phyloP scores from a whole-genome alignment of 192 early-diverging fungal genomes.

The Geranomyces michiganensis region DNA sequence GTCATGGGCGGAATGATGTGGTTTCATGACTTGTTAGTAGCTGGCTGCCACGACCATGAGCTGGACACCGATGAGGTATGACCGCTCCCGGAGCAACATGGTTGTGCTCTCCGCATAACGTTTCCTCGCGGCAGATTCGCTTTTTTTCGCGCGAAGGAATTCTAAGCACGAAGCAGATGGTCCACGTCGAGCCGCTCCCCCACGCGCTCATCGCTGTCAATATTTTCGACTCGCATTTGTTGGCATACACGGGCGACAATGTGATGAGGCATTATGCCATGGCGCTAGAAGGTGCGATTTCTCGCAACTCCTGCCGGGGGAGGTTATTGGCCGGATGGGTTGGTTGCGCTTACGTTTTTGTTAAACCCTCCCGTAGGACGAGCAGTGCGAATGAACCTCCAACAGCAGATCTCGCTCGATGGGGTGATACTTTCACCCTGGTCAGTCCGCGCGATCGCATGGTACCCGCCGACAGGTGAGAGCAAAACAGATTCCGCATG shows the following conservation, averaged over 20 bases:
- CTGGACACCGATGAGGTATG: conserved; percentile 36
- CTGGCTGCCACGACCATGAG: conserved; percentile 60
- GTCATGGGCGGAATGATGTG: conserved; percentile 74
- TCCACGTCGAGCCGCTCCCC: conserved; percentile 57
- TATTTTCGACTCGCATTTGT: conserved; percentile 54
- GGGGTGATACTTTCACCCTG: conserved; percentile 53
- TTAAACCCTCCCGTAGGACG: conserved; percentile 7
- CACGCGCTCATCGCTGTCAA: conserved; percentile 56
- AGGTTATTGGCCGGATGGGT: too few species aligned
- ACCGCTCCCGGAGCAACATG: background rate
- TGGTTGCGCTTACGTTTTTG: background rate
- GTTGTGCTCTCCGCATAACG: conserved; percentile 5
- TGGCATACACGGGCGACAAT: conserved; percentile 65
- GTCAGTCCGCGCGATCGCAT: conserved; percentile 54
- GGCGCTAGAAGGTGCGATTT: conserved; percentile 5
- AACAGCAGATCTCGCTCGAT: conserved; percentile 56
- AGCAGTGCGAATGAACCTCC: conserved; percentile 37
- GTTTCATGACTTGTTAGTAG: conserved; percentile 71
- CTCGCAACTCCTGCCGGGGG: background rate
- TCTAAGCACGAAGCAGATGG: conserved; percentile 65
- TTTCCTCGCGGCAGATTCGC: conserved; percentile 54
- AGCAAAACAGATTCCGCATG: too few species aligned
- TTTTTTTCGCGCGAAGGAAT: conserved; percentile 75
- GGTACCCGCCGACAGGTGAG: conserved; percentile 38
- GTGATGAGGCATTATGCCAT: conserved; percentile 59